Evolutionary conservation across 441 rosid genomes (phyloP).

Genomic region (Gossypium lobatum): DNA sequence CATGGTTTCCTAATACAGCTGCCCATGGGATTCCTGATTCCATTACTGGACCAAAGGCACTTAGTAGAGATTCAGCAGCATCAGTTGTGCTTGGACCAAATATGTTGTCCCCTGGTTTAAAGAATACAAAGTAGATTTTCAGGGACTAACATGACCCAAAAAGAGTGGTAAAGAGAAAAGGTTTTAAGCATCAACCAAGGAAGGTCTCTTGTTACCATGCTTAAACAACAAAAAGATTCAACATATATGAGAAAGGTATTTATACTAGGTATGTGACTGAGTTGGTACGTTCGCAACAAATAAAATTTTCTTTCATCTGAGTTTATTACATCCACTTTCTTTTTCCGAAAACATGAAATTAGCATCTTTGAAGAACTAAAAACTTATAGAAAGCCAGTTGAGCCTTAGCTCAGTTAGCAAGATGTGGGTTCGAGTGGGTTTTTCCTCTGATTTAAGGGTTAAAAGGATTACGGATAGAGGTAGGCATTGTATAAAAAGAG

Average conservation of each 20-base stretch:
- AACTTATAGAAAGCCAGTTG: not conserved
- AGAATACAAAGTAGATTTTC: slow-evolving; percentile 21
- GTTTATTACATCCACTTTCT: not conserved
- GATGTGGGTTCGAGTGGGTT: no score
- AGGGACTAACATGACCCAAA: not conserved
- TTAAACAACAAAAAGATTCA: not conserved
- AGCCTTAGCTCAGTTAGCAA: no score
- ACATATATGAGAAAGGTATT: not conserved
- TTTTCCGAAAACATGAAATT: not conserved
- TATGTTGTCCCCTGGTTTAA: slow-evolving; percentile 69
- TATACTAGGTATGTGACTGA: not conserved
- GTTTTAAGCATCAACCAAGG: not conserved
- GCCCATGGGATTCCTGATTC: slow-evolving; percentile 86
- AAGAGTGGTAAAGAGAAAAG: not conserved
- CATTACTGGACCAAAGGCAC: slow-evolving; percentile 67
- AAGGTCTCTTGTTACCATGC: not conserved
- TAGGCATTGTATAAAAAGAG: no score
- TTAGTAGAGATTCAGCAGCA: slow-evolving; percentile 78
- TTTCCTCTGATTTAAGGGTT: no score
- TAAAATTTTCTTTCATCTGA: not conserved
- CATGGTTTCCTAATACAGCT: slow-evolving; percentile 86
- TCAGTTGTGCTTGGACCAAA: slow-evolving; percentile 71
- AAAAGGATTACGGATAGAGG: no score
- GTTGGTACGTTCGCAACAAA: not conserved
- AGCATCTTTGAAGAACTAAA: not conserved